Percentiles rank a stretch among this genome's conserved stretches.
Conservation (phyloP, 2,329 filamentous ascomycete genomes). For the Stagonosporopsis cucurbitacearum region DNA sequence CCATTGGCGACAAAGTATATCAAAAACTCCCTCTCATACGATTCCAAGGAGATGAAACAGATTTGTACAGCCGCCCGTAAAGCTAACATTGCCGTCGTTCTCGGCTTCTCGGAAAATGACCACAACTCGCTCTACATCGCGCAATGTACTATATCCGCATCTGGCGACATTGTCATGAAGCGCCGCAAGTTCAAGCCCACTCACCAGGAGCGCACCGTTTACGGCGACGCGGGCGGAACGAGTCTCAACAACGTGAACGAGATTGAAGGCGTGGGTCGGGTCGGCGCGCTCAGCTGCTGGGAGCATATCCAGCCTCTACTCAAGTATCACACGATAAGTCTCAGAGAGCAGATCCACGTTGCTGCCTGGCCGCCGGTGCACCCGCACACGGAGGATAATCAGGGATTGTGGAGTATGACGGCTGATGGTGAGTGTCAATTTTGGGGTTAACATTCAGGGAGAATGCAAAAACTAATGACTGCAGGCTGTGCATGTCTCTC, state of each 20-base stretch:
- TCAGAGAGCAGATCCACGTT: slow-evolving; percentile 51
- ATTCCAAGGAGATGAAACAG: slow-evolving; percentile 52
- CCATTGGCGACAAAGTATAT: slow-evolving; percentile 51
- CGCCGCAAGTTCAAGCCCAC: slow-evolving; percentile 53
- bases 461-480: neutral
- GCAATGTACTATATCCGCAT: slow-evolving; percentile 47
- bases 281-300: slow-evolving; percentile 48
- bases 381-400: slow-evolving; percentile 34
- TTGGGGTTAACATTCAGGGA: neutral
- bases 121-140: slow-evolving; percentile 50
- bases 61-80: slow-evolving; percentile 49
- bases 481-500: slow-evolving; percentile 48
- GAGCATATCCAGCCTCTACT: slow-evolving; percentile 53
- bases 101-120: slow-evolving; percentile 51
- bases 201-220: slow-evolving; percentile 54
- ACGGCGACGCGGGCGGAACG: slow-evolving; percentile 48
- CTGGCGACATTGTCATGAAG: slow-evolving; percentile 46
- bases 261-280: slow-evolving; percentile 37
- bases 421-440: slow-evolving; percentile 35
- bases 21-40: slow-evolving; percentile 51
- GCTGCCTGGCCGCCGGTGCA: slow-evolving; percentile 51
- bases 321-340: slow-evolving; percentile 51
- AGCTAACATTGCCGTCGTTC: slow-evolving; percentile 45
- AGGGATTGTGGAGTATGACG: slow-evolving; percentile 48
- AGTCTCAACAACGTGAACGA: slow-evolving; percentile 47